phyloP scores from a whole-genome alignment of 2,329 filamentous ascomycete species.

The Reticulascus tulasneorum region DNA sequence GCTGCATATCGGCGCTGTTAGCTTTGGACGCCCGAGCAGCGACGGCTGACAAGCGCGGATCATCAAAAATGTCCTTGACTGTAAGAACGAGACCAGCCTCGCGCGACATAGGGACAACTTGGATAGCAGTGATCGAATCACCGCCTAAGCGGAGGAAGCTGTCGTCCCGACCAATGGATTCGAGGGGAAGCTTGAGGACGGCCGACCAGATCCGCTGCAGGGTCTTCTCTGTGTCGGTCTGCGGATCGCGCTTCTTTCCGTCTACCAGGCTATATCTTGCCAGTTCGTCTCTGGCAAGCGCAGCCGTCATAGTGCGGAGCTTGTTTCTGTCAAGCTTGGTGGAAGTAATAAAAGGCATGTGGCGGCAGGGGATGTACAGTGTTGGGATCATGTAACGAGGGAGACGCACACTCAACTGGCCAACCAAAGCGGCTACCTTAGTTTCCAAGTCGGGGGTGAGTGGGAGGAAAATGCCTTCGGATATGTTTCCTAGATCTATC shows the following conservation, averaged over 20 bases:
- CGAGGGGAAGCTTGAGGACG: background rate
- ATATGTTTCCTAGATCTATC: background rate
- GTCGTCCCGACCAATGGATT: constrained; percentile 1
- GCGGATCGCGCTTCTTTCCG: background rate
- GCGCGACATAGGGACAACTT: constrained; percentile 4
- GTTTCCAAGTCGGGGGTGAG: background rate
- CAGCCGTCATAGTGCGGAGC: background rate
- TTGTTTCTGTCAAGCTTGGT: constrained; percentile 16
- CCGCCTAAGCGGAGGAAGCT: constrained; percentile 5
- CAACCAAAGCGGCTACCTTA: background rate
- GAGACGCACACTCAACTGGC: constrained; percentile 4
- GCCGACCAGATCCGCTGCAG: constrained; percentile 27
- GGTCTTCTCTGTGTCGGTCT: background rate
- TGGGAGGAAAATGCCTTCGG: background rate
- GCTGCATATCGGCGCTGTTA: no score
- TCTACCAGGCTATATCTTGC: background rate
- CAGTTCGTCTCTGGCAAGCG: background rate
- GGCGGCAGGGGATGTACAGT: constrained; percentile 8
- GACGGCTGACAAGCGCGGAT: constrained; percentile 11
- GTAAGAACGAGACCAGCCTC: constrained; percentile 5
- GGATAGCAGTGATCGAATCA: constrained; percentile 8
- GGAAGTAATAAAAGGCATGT: constrained; percentile 11
- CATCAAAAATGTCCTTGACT: constrained; percentile 14
- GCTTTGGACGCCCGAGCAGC: background rate
- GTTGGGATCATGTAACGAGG: constrained; percentile 18